phyloP scores from a whole-genome alignment of 495 filamentous ascomycete species.

The Annulohypoxylon maeteangense region DNA sequence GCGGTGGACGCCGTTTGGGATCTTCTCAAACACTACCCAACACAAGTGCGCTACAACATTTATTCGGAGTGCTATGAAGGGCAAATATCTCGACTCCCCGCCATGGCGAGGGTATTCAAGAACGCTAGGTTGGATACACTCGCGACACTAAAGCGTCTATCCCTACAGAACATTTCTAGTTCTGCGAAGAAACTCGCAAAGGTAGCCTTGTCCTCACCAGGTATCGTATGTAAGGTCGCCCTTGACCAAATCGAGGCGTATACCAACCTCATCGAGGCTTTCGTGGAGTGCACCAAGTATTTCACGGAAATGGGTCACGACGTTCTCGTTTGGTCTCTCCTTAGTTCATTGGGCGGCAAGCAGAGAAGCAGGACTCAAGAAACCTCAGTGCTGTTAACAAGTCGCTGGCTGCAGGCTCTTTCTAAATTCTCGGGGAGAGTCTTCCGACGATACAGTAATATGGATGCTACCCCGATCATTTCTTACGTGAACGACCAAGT shows the following conservation, averaged over 20 bases:
- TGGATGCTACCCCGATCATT: conserved; percentile 86
- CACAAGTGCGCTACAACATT: conserved; percentile 81
- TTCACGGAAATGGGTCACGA: conserved; percentile 94
- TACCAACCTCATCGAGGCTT: conserved; percentile 88
- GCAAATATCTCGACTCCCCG: conserved; percentile 75
- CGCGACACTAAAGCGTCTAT: conserved; percentile 84
- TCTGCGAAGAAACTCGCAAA: conserved; percentile 91
- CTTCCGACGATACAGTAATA: conserved; percentile 80
- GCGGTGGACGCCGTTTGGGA: conserved; percentile 86
- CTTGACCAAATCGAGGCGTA: conserved; percentile 90
- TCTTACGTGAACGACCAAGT: conserved; percentile 90
- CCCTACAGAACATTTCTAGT: conserved; percentile 80
- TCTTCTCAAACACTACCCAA: conserved; percentile 80
- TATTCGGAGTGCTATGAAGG: conserved; percentile 94
- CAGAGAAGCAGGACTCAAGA: conserved; percentile 81
- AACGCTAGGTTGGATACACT: conserved; percentile 79
- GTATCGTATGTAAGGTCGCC: conserved; percentile 88
- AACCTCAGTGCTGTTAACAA: conserved; percentile 82
- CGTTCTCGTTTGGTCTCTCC: conserved; percentile 86
- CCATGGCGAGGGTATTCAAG: conserved; percentile 82
- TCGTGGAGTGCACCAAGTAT: conserved; percentile 92
- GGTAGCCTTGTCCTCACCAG: conserved; percentile 84
- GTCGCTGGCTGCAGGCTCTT: conserved; percentile 86
- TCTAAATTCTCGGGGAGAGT: conserved; percentile 87
- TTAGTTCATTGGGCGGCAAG: conserved; percentile 80